A percentile compares a stretch with the other conserved stretches of the same genome.
Conservation (phyloP, 306 rosid species). For the Acacia confusa region DNA sequence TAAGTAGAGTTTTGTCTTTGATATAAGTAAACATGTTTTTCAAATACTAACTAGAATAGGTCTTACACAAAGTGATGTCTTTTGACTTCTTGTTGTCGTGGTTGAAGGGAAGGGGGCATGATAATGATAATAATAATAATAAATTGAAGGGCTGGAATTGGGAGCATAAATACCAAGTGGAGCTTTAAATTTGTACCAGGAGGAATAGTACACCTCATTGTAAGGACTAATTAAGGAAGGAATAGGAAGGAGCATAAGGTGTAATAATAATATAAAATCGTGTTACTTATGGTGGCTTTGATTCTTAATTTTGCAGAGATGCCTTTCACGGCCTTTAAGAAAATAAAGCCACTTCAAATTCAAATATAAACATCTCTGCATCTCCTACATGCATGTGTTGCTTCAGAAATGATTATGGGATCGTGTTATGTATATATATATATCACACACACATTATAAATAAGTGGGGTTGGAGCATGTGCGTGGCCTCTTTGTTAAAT, state of each 20-base stretch:
- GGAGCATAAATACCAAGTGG: neutral
- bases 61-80: neutral
- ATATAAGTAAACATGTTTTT: no score
- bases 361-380: no score
- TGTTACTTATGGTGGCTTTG: neutral
- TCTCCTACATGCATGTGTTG: neutral
- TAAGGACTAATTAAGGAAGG: neutral
- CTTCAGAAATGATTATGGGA: neutral
- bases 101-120: neutral
- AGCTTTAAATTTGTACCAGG: neutral
- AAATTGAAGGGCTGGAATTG: neutral
- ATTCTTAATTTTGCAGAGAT: neutral
- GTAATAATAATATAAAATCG: neutral
- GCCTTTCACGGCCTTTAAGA: neutral
- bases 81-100: neutral
- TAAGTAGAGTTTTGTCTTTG: no score
- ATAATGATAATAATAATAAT: no score
- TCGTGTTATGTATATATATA: neutral
- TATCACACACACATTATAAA: neutral
- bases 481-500: neutral
- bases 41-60: no score
- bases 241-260: neutral
- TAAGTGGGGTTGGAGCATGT: neutral
- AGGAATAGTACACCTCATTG: neutral
- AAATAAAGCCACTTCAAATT: neutral